phyloP scores from a whole-genome alignment of 2,329 filamentous ascomycete species.

The Teratosphaeria zuluensis region DNA sequence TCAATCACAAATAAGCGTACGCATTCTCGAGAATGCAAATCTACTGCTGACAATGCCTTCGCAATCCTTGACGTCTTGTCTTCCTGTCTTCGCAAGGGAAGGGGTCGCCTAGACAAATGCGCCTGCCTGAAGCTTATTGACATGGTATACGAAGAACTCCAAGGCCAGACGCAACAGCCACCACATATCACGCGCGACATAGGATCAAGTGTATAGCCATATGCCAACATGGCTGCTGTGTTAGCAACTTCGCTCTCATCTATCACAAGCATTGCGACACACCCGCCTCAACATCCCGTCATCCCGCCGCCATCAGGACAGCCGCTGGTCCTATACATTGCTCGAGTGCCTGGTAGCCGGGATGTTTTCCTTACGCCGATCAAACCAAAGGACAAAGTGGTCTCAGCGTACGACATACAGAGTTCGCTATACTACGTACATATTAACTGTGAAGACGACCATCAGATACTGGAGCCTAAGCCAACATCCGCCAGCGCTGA shows the following conservation, averaged over 20 bases:
- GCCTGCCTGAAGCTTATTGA: not conserved
- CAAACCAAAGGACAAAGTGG: slow-evolving; percentile 79
- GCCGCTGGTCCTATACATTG: slow-evolving; percentile 79
- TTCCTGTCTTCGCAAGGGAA: not conserved
- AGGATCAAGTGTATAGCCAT: slow-evolving; percentile 10
- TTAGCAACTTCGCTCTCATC: slow-evolving; percentile 77
- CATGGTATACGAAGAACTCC: not conserved
- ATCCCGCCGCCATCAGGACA: slow-evolving; percentile 63
- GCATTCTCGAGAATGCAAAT: not conserved
- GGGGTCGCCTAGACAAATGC: not conserved
- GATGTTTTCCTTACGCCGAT: slow-evolving; percentile 88
- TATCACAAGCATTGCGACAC: slow-evolving; percentile 70
- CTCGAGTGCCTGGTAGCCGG: slow-evolving; percentile 81
- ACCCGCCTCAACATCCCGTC: slow-evolving; percentile 80
- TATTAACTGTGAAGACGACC: slow-evolving; percentile 52
- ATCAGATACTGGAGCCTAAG: slow-evolving; percentile 28
- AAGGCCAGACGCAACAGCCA: not conserved
- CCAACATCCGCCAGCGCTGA: slow-evolving; percentile 1
- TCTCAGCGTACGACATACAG: slow-evolving; percentile 77
- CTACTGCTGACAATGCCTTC: not conserved
- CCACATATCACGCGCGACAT: slow-evolving; percentile 9
- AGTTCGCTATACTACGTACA: slow-evolving; percentile 89
- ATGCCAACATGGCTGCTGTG: slow-evolving; percentile 31
- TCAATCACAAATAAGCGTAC: not conserved
- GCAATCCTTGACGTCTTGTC: not conserved